Conservation (phyloP, 1,284 basidiomycete species). For the Ustilago lituana region DNA sequence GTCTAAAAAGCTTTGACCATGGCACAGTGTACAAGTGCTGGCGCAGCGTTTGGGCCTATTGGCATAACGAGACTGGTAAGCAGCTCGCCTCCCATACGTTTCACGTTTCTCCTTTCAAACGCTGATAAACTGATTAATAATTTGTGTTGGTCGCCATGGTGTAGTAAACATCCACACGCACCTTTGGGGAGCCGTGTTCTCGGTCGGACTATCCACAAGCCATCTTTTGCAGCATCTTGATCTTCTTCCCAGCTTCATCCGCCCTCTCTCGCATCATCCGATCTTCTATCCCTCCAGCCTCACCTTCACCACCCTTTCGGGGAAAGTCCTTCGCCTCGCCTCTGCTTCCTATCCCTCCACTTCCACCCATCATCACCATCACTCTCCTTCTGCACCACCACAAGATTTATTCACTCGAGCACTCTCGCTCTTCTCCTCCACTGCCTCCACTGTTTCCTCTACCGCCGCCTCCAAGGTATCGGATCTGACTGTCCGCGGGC, state of each 20-base stretch:
- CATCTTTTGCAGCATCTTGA: slow-evolving; percentile 50
- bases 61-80: slow-evolving; percentile 66
- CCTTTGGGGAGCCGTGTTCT: slow-evolving; percentile 78
- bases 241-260: slow-evolving; percentile 43
- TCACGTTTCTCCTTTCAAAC: no score
- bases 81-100: no score
- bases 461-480: background rate
- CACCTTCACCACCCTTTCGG: slow-evolving; percentile 40
- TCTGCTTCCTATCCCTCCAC: slow-evolving; percentile 40
- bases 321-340: slow-evolving; percentile 45
- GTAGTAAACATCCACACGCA: slow-evolving; percentile 91
- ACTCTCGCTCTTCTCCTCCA: slow-evolving; percentile 8
- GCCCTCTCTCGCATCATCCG: slow-evolving; percentile 48
- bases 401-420: slow-evolving; percentile 8
- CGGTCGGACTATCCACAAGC: slow-evolving; percentile 71
- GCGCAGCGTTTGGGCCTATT: slow-evolving; percentile 63
- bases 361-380: background rate
- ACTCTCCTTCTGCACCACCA: background rate
- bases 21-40: slow-evolving; percentile 61
- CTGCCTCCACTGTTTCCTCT: background rate
- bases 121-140: no score
- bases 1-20: slow-evolving; percentile 53
- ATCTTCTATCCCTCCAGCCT: slow-evolving; percentile 54
- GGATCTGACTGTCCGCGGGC: slow-evolving; percentile 54
- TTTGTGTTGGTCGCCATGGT: background rate